These are phyloP conservation scores for Oryza glaberrima DNA, from an alignment of 176 grass and related monocot genomes.

Conservation along the genomic window DNA sequence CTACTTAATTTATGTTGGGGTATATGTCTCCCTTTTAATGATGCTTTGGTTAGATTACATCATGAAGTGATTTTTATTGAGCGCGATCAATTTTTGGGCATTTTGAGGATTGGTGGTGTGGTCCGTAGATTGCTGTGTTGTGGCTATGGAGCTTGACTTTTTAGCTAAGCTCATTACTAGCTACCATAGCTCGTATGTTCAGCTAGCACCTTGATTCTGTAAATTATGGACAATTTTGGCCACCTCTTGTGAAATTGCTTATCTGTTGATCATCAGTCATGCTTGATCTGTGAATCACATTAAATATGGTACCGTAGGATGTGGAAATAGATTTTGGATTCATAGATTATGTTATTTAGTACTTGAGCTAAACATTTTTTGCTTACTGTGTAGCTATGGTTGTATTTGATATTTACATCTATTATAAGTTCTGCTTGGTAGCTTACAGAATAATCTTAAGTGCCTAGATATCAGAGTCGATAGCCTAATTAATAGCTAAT, in stretches of 20 bases:
- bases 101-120: neutral
- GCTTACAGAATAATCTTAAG: constrained; percentile 2
- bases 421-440: neutral
- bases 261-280: constrained; percentile 8
- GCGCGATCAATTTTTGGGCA: neutral
- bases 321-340: neutral
- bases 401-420: neutral
- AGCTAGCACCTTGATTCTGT: neutral
- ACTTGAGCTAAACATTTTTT: neutral
- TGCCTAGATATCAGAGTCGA: neutral
- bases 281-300: neutral
- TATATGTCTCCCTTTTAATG: neutral
- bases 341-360: constrained; percentile 5
- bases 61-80: neutral
- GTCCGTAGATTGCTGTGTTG: neutral
- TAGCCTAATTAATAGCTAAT: neutral
- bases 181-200: neutral
- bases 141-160: neutral
- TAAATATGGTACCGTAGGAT: neutral
- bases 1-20: neutral
- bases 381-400: neutral
- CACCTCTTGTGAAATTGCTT: neutral
- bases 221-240: neutral
- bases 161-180: neutral
- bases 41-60: neutral